phyloP scores from a whole-genome alignment of 352 stramenopile genomes.

The Peronospora destructor region DNA sequence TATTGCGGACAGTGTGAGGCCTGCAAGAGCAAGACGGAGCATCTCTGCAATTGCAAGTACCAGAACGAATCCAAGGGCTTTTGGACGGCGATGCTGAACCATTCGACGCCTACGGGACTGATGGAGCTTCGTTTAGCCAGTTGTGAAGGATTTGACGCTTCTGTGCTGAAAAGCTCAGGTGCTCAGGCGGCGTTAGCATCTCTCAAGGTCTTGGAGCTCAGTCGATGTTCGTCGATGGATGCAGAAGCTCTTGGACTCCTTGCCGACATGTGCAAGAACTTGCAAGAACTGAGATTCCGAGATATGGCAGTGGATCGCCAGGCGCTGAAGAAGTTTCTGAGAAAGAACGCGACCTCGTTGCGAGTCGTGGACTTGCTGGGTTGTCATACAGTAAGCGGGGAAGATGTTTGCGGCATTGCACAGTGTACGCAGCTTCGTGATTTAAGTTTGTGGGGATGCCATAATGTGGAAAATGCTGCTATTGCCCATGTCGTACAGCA shows the following conservation, averaged over 20 bases:
- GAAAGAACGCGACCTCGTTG: constrained; percentile 40
- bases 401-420: constrained; percentile 41
- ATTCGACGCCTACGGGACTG: constrained; percentile 32
- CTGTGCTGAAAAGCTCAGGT: constrained; percentile 26
- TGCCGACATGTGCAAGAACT: constrained; percentile 35
- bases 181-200: constrained; percentile 26
- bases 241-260: constrained; percentile 37
- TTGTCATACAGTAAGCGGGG: constrained; percentile 61
- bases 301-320: constrained; percentile 63
- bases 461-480: constrained; percentile 68
- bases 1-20: constrained; percentile 52
- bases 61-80: constrained; percentile 35
- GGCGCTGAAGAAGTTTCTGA: constrained; percentile 44
- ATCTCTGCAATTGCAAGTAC: constrained; percentile 46
- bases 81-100: constrained; percentile 49
- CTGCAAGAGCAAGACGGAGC: constrained; percentile 40
- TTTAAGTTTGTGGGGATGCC: constrained; percentile 67
- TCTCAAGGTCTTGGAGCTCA: constrained; percentile 56
- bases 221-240: constrained; percentile 41
- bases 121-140: constrained; percentile 47
- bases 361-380: constrained; percentile 64
- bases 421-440: constrained; percentile 43
- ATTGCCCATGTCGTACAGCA: constrained; percentile 48
- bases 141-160: constrained; percentile 39
- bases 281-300: constrained; percentile 56